phyloP scores from a whole-genome alignment of 1,284 basidiomycete genomes.

The Gomphus bonarii region DNA sequence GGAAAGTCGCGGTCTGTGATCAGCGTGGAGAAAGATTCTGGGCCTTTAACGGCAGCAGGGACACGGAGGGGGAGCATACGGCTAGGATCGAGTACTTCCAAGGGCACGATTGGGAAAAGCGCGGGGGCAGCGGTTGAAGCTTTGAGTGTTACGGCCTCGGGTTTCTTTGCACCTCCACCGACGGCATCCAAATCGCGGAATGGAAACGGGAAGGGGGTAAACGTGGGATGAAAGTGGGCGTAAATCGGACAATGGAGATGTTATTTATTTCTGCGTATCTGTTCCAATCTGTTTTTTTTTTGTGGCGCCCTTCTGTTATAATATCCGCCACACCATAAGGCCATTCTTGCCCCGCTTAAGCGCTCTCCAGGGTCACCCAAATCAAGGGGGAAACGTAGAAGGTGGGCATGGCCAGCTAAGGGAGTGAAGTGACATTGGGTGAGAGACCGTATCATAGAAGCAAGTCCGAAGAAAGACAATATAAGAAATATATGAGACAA shows the following conservation, averaged over 20 bases:
- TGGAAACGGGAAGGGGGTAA: background rate
- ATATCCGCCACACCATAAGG: no score
- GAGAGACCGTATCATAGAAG: no score
- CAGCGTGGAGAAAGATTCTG: constrained; percentile 28
- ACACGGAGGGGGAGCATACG: constrained; percentile 17
- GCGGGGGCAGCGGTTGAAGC: constrained; percentile 61
- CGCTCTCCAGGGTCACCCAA: no score
- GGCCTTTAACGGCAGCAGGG: constrained; percentile 13
- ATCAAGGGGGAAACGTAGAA: no score
- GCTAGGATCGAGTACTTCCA: constrained; percentile 25
- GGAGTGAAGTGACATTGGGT: no score
- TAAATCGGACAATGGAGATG: background rate
- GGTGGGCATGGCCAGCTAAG: no score
- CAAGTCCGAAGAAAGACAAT: no score
- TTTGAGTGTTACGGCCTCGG: constrained; percentile 56
- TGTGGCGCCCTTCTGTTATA: no score
- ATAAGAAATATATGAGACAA: no score
- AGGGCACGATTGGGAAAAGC: constrained; percentile 51
- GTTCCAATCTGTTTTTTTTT: no score
- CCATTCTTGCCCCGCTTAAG: no score
- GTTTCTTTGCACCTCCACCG: constrained; percentile 57
- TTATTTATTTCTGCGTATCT: no score
- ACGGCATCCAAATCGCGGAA: background rate
- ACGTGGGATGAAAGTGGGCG: background rate
- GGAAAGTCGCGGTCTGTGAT: constrained; percentile 23